Evolutionary conservation across 73 alveolate species (phyloP), one percentile per base, ranked within the genome.

Genomic region (Urostyla sp.): DNA sequence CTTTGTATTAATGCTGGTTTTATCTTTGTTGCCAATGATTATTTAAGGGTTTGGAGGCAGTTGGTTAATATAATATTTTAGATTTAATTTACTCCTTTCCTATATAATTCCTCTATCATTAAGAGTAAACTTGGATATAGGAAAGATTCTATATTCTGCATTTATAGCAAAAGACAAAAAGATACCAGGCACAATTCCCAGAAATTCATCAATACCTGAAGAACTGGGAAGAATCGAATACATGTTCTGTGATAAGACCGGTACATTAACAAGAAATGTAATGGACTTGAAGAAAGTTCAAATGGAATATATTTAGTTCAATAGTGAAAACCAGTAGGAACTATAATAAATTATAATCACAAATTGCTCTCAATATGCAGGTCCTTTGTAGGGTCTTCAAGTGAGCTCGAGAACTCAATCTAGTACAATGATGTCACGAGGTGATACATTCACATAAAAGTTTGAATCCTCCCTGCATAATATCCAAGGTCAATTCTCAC

Each of bases 161-260:
- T 58, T 73, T 23, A 94, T 96, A 15, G 81, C 82, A 44, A 63
- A 54, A 32, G 99, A 96, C 78, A 48, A 84, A 21, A 24, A 89
- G 5, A 96, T 95, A 2, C 88, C 75, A 2, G 98, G 95, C n/a
- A 94, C 99, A 16, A 92, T 90, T 1, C 94, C 98, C 0, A 89
- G 99, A 76, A 95, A 90, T 78, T 89, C 98, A 53, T 87, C 94
- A 44, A 94, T 97, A 15, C 99, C 99, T 20, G 99, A 97, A 91
- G 98, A 93, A 37, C 86, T 96, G 27, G 99, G 99, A 30, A 76
- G 98, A 63, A 92, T 96, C 31, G 86, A 95, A 16, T 95, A 90
- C 84, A 63, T 97, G 60, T 82, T 97, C 57, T 89, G 97, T 57
- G 99, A 97, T 79, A 97, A 97, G 77, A 97, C 99, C 3, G 99